Evolutionary conservation across 2,329 filamentous ascomycete species (phyloP).

Genomic region (Alternaria incomplexa): DNA sequence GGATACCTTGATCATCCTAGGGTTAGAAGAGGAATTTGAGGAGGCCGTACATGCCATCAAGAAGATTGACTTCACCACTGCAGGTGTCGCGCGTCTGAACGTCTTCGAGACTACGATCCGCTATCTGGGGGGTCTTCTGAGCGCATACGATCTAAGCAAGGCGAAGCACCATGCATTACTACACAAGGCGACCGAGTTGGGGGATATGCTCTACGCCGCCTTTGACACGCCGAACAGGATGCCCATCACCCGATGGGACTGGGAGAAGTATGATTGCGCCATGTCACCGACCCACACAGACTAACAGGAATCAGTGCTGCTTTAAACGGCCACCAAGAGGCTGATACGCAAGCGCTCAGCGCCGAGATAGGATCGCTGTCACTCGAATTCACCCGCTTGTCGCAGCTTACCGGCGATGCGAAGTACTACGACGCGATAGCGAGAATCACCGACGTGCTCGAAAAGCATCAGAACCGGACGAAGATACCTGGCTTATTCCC

Average conservation of each 20-base stretch:
- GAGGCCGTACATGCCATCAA: conserved; percentile 59
- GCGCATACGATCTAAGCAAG: conserved; percentile 46
- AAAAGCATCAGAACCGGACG: conserved; percentile 44
- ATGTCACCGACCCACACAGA: neutral
- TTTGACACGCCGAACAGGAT: conserved; percentile 54
- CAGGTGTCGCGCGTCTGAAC: conserved; percentile 42
- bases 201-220: conserved; percentile 53
- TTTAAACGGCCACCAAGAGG: conserved; percentile 36
- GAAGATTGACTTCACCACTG: conserved; percentile 61
- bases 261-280: conserved; percentile 38
- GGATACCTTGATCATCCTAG: conserved; percentile 70
- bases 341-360: conserved; percentile 37
- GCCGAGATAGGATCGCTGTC: conserved; percentile 48
- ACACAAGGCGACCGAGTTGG: conserved; percentile 49
- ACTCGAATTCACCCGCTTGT: conserved; percentile 49
- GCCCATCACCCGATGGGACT: conserved; percentile 49
- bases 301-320: conserved; percentile 36
- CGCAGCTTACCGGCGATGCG: conserved; percentile 46
- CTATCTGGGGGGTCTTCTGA: conserved; percentile 47
- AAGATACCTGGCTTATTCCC: conserved; percentile 48
- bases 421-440: conserved; percentile 50
- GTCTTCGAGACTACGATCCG: conserved; percentile 51
- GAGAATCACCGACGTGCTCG: conserved; percentile 43
- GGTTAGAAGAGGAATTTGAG: conserved; percentile 62
- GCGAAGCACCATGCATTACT: conserved; percentile 46